Base-by-base conservation (phyloP, 2,329 filamentous ascomycete species). In the Nothophaeocryptopus gaeumannii region DNA sequence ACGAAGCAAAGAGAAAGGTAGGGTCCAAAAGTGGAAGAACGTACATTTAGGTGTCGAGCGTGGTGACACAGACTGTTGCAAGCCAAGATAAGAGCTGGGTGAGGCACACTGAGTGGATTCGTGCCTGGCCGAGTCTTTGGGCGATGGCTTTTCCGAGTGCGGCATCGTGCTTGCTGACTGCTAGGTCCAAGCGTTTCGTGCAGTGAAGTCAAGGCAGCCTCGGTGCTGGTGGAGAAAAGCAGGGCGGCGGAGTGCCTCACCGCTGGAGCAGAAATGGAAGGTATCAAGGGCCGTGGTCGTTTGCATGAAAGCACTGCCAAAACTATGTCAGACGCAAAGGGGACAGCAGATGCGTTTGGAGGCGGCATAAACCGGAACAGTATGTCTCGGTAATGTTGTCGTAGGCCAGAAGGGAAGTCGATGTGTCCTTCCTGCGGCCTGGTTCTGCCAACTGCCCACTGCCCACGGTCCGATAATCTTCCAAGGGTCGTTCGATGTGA, bases 21-120 rank as follows among this genome's bases (percentile, higher is more conserved):
- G 37, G 37, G 29, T 16, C 30, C 40, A 34, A 42, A 39, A 39
- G 39, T 37, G 41, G 26, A 15, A 36, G 13, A 32, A 62, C 63
- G 50, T 63, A 65, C 63, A 62, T 56, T 63, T 64, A 9, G 59
- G 59, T 12, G 54, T 59, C 15, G 51, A 46, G 31, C 55, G 52
- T 2, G 62, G 61, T 39, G 61, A 63, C 2, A 51, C 45, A 38
- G 53, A 33, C 20, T 56, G 51, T 30, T 45, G 53, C 15, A 63
- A 37, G 29, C 59, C 61, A 14, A 64, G 53, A 50, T 56, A 60
- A 13, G 62, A 62, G 52, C 52, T 61, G 12, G 63, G 63, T 31
- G 63, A 64, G 14, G 58, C 61, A 52, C 55, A 55, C 14, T 58
- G 53, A 9, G 50, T 56, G 9, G 59, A 52, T 10, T 59, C 54